Evolutionary conservation across 768 basidiomycete genomes (phyloP).

Genomic region (Tricholoma sp.): DNA sequence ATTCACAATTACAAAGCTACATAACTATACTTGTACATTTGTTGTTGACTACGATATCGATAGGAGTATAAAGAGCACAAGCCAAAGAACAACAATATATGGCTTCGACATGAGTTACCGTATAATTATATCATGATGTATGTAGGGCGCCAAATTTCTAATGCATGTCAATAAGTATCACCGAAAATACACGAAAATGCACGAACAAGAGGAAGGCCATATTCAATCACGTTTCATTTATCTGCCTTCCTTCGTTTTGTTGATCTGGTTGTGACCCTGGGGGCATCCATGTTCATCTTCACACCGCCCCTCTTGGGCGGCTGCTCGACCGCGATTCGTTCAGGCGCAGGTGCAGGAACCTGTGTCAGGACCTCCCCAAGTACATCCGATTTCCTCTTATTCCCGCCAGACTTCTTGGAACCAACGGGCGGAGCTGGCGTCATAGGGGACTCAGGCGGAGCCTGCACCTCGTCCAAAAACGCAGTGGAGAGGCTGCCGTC

Average conservation of each 20-base stretch:
- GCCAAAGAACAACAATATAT: too few relatives aligned
- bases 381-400: background rate
- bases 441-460: background rate
- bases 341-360: background rate
- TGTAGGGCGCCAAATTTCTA: too few relatives aligned
- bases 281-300: background rate
- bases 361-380: background rate
- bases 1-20: too few relatives aligned
- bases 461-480: conserved; percentile 1
- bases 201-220: background rate
- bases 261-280: conserved; percentile 2
- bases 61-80: too few relatives aligned
- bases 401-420: background rate
- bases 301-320: background rate
- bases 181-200: background rate
- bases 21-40: too few relatives aligned
- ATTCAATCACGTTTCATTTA: conserved; percentile 4
- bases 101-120: too few relatives aligned
- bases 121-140: too few relatives aligned
- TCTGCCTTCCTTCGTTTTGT: conserved; percentile 14
- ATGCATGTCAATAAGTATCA: too few relatives aligned
- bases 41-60: too few relatives aligned
- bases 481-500: background rate
- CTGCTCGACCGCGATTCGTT: background rate
- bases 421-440: background rate